Evolutionary conservation across 2,329 filamentous ascomycete genomes (phyloP).

Genomic region (Fusarium vanettenii): DNA sequence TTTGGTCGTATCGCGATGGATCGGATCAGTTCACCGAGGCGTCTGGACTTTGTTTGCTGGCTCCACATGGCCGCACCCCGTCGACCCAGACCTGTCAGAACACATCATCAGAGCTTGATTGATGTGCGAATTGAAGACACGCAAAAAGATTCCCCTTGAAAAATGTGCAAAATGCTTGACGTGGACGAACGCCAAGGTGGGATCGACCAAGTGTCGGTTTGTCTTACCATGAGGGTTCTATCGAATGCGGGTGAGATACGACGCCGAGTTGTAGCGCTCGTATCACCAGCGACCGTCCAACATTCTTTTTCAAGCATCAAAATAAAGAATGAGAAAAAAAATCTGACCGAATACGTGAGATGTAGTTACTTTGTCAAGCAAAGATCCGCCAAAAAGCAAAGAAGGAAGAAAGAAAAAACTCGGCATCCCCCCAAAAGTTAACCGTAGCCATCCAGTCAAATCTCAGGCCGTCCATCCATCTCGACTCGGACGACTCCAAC

Average conservation of each 20-base stretch:
- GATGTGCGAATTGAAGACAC: background rate
- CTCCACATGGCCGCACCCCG: conserved; percentile 15
- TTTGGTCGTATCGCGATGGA: conserved; percentile 7
- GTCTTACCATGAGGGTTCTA: conserved; percentile 15
- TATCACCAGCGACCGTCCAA: background rate
- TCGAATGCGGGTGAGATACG: background rate
- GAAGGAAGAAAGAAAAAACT: conserved; percentile 8
- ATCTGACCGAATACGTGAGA: conserved; percentile 7
- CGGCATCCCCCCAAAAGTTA: conserved; percentile 9
- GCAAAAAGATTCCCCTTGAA: background rate
- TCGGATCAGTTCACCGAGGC: conserved; percentile 26
- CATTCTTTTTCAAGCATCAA: background rate
- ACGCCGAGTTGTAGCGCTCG: background rate
- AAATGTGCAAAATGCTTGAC: background rate
- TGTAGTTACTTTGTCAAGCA: conserved; percentile 10
- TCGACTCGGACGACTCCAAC: conserved; percentile 29
- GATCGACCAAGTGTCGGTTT: conserved; percentile 4
- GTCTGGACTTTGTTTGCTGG: conserved; percentile 1
- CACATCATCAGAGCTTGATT: conserved; percentile 4
- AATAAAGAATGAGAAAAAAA: background rate
- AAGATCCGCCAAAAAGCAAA: conserved; percentile 12
- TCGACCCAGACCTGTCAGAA: background rate
- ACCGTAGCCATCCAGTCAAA: conserved; percentile 17
- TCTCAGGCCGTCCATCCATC: conserved; percentile 35
- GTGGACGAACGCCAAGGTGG: conserved; percentile 11